Base-by-base conservation (phyloP, 1,284 basidiomycete species). In the Xerocomus minutiporus region DNA sequence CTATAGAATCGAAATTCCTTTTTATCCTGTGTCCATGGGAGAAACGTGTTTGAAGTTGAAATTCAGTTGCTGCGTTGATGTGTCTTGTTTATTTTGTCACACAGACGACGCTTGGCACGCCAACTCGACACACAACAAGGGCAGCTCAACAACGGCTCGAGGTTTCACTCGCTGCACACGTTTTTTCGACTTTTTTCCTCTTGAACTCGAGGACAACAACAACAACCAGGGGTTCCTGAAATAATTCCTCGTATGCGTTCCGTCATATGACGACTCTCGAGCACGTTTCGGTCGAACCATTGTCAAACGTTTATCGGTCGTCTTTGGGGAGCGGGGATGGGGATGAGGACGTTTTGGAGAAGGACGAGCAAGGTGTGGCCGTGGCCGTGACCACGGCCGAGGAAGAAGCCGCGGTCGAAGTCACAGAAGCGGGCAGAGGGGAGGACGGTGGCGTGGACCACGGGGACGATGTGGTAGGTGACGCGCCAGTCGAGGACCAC, bases 241-340 rank as follows among this genome's bases (percentile, higher is more conserved):
- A 23, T 12, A 36, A 23, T 43, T 46, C 43, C 41, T 50, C 47
- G 44, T 59, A 65, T 68, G 64, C 46, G 29, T 45, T 46, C 48
- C 25, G 46, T 29, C 39, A 23, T 48, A 70, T 70, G 66, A 67
- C 66, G 35, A 57, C 54, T 38, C 46, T 55, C 53, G 57, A 70
- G 13, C 61, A 60, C 48, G 50, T 57, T 57, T 52, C 52, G 17
- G 50, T 56, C 53, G 54, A 59, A 50, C 52, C 56, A 51, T 48
- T 43, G 34, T 45, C 49, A 35, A 43, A 55, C 20, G 38, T 39
- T 23, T 20, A 39, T 43, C 50, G 17, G 9, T 34, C 20, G 8
- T 31, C 50, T 11, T 44, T 51, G 26, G 45, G 50, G 57, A 46
- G 15, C 26, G 56, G n/a, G 11, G 41, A 50, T 29, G 43, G 35